These are phyloP conservation scores for Epichloe festucae DNA, from an alignment of 2,329 filamentous ascomycete species.

Conservation along the genomic window DNA sequence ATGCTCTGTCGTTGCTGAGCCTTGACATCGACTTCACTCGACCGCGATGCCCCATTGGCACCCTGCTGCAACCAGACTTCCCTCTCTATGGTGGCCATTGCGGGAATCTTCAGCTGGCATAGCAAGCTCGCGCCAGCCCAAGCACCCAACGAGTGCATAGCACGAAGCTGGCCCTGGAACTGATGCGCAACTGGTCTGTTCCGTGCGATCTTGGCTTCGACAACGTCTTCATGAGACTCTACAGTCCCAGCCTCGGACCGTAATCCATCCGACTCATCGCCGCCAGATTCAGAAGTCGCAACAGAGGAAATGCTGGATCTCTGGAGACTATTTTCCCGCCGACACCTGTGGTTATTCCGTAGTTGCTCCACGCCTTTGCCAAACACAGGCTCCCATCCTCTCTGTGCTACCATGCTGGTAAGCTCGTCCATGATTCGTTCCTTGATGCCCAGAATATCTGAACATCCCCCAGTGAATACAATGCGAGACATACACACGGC, in stretches of 20 bases:
- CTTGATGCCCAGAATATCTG: slow-evolving; percentile 67
- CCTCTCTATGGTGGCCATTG: slow-evolving; percentile 56
- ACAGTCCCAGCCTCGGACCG: slow-evolving; percentile 13
- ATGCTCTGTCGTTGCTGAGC: slow-evolving; percentile 51
- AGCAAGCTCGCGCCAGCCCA: slow-evolving; percentile 65
- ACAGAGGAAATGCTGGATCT: slow-evolving; percentile 10
- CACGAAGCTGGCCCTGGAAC: slow-evolving; percentile 48
- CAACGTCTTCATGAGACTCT: slow-evolving; percentile 16
- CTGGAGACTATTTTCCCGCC: slow-evolving; percentile 13
- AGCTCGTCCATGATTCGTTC: slow-evolving; percentile 66
- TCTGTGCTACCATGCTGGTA: slow-evolving; percentile 46
- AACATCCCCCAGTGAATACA: slow-evolving; percentile 76
- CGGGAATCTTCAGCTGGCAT: slow-evolving; percentile 53
- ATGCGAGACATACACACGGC: slow-evolving; percentile 81
- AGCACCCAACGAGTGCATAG: slow-evolving; percentile 55
- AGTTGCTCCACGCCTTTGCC: slow-evolving; percentile 53
- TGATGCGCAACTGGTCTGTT: slow-evolving; percentile 24
- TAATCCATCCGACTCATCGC: slow-evolving; percentile 12
- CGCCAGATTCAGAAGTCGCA: slow-evolving; percentile 12
- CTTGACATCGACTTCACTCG: slow-evolving; percentile 46
- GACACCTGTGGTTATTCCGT: slow-evolving; percentile 30
- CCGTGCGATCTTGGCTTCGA: slow-evolving; percentile 24
- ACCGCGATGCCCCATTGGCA: slow-evolving; percentile 43
- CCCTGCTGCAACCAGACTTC: slow-evolving; percentile 62
- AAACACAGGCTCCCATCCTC: slow-evolving; percentile 66